Evolutionary conservation across 108 stramenopile genomes (phyloP).

Genomic region (Craspedostauros australis): DNA sequence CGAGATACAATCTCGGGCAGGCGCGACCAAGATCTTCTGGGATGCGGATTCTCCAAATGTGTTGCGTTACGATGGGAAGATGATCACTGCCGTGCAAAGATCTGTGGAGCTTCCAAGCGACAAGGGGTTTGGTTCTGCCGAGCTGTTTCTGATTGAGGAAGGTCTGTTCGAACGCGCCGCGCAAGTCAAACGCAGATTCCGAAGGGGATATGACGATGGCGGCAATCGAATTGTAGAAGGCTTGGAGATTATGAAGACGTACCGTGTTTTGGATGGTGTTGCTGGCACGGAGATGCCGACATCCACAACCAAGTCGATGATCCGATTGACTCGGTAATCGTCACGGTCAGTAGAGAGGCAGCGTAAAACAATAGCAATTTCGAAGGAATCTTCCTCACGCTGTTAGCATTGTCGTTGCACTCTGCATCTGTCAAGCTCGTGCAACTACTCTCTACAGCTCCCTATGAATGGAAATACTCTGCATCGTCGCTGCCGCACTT

Average conservation of each 20-base stretch:
- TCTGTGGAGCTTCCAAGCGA: conserved; percentile 40
- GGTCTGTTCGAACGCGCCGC: conserved; percentile 36
- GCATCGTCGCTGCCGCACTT: too few relatives aligned
- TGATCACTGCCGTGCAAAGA: conserved; percentile 32
- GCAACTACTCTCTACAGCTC: too few relatives aligned
- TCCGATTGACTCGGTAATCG: conserved; percentile 13
- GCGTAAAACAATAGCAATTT: too few relatives aligned
- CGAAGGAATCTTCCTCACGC: too few relatives aligned
- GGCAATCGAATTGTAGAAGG: conserved; percentile 61
- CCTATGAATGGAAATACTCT: too few relatives aligned
- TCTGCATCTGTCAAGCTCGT: too few relatives aligned
- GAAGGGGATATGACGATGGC: conserved; percentile 34
- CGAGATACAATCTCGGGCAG: conserved; percentile 28
- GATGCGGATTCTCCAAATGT: conserved; percentile 14
- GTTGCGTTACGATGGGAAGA: conserved; percentile 10
- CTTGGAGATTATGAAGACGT: conserved; percentile 59
- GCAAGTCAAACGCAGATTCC: conserved; percentile 37
- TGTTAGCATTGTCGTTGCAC: too few relatives aligned
- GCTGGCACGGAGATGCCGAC: conserved; percentile 64
- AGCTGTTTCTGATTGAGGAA: conserved; percentile 36
- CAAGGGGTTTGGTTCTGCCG: conserved; percentile 43
- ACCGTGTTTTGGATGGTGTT: conserved; percentile 62
- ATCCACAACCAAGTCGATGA: conserved; percentile 39
- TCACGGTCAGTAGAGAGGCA: too few relatives aligned
- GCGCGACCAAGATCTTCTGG: conserved; percentile 5